A percentile compares a stretch with the other conserved stretches of the same genome.
These are phyloP conservation scores for Amaranthus tricolor DNA, from an alignment of 179 eudicot genomes.

Conservation along the genomic window DNA sequence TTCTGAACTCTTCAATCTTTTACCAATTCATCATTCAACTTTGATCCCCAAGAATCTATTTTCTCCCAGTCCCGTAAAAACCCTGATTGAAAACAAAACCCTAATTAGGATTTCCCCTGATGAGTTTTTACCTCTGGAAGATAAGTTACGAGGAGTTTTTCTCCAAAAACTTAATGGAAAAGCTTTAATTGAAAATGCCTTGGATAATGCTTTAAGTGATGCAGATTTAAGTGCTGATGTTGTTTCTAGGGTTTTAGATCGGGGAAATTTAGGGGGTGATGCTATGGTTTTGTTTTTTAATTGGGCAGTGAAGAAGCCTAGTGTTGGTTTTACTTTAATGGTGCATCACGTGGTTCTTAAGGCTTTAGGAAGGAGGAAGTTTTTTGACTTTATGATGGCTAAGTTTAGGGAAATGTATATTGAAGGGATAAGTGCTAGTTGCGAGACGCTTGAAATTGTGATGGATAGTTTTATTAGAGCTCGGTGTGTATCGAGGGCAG, in stretches of 20 bases:
- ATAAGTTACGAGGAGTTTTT: slow-evolving; percentile 74
- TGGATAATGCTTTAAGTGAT: slow-evolving; percentile 34
- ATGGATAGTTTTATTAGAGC: slow-evolving; percentile 66
- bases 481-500: slow-evolving; percentile 54
- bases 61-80: slow-evolving; percentile 16
- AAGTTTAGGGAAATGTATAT: slow-evolving; percentile 49
- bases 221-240: slow-evolving; percentile 40
- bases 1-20: slow-evolving; percentile 48
- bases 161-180: slow-evolving; percentile 66
- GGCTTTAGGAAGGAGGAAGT: slow-evolving; percentile 81
- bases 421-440: slow-evolving; percentile 38
- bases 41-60: slow-evolving; percentile 16
- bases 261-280: slow-evolving; percentile 62
- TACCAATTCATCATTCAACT: slow-evolving; percentile 39
- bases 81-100: slow-evolving; percentile 16
- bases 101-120: slow-evolving; percentile 38
- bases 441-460: slow-evolving; percentile 54
- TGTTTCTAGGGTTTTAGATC: slow-evolving; percentile 60
- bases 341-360: slow-evolving; percentile 57
- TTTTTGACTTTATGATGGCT: slow-evolving; percentile 52
- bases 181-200: slow-evolving; percentile 44
- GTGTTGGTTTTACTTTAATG: slow-evolving; percentile 28
- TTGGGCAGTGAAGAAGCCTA: slow-evolving; percentile 60
- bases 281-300: slow-evolving; percentile 66
- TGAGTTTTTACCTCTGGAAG: slow-evolving; percentile 58